Evolutionary conservation across 2,329 filamentous ascomycete genomes (phyloP).

Genomic region (Pestalotiopsis sp.): DNA sequence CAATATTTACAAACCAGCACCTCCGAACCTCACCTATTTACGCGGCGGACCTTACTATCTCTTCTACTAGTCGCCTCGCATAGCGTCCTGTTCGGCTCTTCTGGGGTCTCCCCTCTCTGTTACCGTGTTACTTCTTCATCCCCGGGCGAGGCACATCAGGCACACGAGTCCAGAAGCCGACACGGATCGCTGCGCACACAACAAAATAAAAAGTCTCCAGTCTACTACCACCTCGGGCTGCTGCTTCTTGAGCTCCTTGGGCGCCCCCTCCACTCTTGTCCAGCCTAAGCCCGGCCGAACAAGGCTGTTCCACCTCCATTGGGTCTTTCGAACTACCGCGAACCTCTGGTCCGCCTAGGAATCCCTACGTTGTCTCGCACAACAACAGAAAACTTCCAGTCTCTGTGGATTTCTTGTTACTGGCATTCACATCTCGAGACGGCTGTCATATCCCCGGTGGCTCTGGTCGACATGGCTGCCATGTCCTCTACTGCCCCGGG

Average conservation of each 20-base stretch:
- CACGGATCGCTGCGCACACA: neutral
- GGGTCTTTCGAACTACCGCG: neutral
- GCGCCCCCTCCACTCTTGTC: neutral
- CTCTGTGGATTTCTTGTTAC: neutral
- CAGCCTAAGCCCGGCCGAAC: neutral
- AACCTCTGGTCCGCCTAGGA: neutral
- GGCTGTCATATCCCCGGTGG: slow-evolving; percentile 19
- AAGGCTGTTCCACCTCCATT: neutral
- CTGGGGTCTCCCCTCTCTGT: neutral
- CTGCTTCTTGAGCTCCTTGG: neutral
- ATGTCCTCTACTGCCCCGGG: slow-evolving; percentile 51
- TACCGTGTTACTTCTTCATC: neutral
- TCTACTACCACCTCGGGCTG: neutral
- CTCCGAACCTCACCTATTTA: neutral
- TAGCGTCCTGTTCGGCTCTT: neutral
- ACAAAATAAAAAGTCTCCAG: neutral
- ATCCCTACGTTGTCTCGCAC: neutral
- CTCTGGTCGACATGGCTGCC: slow-evolving; percentile 44
- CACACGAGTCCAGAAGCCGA: neutral
- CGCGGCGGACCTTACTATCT: neutral
- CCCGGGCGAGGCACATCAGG: neutral
- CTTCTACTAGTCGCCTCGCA: neutral
- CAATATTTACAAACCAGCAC: neutral
- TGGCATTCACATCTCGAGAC: neutral
- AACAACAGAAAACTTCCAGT: neutral